Evolutionary conservation across 768 basidiomycete species (phyloP).

Genomic region (Coprinopsis sp.): DNA sequence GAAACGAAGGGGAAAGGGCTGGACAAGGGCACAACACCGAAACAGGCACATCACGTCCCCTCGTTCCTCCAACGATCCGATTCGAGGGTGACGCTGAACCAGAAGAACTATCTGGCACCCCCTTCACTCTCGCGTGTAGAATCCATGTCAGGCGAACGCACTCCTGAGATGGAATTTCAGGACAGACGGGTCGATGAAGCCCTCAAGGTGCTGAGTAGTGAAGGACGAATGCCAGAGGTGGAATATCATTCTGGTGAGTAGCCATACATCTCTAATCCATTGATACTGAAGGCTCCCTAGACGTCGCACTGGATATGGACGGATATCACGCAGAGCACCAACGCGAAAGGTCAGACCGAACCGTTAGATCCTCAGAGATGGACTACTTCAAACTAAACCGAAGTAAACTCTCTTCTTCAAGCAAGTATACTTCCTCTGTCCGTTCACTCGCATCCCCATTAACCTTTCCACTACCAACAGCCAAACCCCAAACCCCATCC

Average conservation of each 20-base stretch:
- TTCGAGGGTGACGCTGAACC: constrained; percentile 29
- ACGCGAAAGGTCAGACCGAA: constrained; percentile 38
- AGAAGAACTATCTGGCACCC: constrained; percentile 14
- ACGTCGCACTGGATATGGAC: constrained; percentile 75
- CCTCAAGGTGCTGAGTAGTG: constrained; percentile 36
- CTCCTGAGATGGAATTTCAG: constrained; percentile 32
- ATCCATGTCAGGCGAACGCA: constrained; percentile 23
- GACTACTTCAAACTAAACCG: constrained; percentile 16
- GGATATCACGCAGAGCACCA: constrained; percentile 60
- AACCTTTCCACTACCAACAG: background rate
- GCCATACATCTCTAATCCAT: background rate
- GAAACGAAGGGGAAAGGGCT: constrained; percentile 17
- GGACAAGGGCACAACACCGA: constrained; percentile 26
- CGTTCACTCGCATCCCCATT: background rate
- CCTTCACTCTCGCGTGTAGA: background rate
- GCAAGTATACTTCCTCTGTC: background rate
- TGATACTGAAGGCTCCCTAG: constrained; percentile 29
- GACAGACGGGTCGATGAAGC: constrained; percentile 48
- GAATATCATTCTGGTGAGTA: constrained; percentile 55
- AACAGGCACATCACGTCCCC: constrained; percentile 25
- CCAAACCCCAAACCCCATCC: constrained; percentile 14
- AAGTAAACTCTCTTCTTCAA: constrained; percentile 3
- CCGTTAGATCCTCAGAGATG: constrained; percentile 28
- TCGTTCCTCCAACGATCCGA: constrained; percentile 22
- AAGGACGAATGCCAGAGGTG: constrained; percentile 49